Conservation (phyloP, 192 early-diverging fungal species). For the Dispira simplex region DNA sequence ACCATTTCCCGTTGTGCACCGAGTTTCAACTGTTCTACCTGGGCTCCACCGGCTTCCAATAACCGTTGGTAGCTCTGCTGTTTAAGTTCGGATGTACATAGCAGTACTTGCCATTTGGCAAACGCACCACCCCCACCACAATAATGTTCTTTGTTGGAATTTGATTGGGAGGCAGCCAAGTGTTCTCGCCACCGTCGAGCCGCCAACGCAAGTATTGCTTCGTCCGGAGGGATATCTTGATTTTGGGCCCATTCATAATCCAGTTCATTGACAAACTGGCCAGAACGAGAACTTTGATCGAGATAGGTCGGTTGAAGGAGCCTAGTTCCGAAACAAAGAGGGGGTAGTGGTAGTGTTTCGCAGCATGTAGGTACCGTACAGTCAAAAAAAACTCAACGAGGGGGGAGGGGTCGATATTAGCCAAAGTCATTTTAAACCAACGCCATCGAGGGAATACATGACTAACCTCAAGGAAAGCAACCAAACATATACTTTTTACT, state of each 20-base stretch:
- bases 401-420: too few relatives aligned
- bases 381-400: too few relatives aligned
- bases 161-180: not conserved
- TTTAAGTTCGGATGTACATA: not conserved
- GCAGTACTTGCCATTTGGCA: not conserved
- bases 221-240: not conserved
- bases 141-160: not conserved
- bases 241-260: not conserved
- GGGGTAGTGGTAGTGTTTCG: too few relatives aligned
- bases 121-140: not conserved
- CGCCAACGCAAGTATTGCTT: not conserved
- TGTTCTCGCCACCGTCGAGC: not conserved
- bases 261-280: not conserved
- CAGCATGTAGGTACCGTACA: too few relatives aligned
- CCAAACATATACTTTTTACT: not conserved
- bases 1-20: not conserved
- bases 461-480: not conserved
- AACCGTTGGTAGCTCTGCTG: not conserved
- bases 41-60: conserved; percentile 1
- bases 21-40: not conserved
- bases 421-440: too few relatives aligned
- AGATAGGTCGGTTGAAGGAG: not conserved
- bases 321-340: not conserved
- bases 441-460: too few relatives aligned
- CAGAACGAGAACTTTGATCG: not conserved